phyloP scores from a whole-genome alignment of 2,329 filamentous ascomycete genomes.

The Verruconis gallopava region DNA sequence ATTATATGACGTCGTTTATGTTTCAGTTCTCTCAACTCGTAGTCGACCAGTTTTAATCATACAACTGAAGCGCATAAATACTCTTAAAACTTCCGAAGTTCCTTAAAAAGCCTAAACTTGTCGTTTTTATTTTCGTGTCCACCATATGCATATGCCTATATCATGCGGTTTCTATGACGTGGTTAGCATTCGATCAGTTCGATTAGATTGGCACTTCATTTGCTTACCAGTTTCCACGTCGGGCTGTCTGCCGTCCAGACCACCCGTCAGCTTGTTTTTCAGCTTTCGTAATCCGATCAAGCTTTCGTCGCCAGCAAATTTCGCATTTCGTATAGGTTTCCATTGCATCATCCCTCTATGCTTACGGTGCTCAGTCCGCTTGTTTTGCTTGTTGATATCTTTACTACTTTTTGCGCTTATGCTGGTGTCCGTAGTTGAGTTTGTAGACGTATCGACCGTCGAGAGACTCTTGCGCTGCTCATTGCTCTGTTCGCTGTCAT shows the following conservation, averaged over 20 bases:
- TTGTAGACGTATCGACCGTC: slow-evolving; percentile 4
- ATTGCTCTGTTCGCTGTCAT: not conserved
- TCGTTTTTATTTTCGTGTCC: too few species aligned
- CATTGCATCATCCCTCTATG: slow-evolving; percentile 92
- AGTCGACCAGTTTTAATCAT: too few species aligned
- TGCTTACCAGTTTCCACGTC: slow-evolving; percentile 61
- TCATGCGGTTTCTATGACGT: too few species aligned
- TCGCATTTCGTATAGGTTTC: slow-evolving; percentile 73
- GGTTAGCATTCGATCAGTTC: too few species aligned
- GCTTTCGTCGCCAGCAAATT: slow-evolving; percentile 80
- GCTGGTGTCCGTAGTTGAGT: not conserved
- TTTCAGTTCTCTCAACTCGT: too few species aligned
- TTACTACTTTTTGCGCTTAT: slow-evolving; percentile 27
- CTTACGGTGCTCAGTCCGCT: slow-evolving; percentile 63
- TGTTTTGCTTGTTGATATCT: slow-evolving; percentile 53
- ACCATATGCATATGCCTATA: too few species aligned
- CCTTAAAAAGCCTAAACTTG: too few species aligned
- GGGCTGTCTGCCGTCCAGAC: slow-evolving; percentile 67
- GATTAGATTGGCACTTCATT: too few species aligned
- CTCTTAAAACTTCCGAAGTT: too few species aligned
- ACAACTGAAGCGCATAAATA: too few species aligned
- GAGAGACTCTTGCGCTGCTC: slow-evolving; percentile 1
- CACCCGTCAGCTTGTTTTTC: slow-evolving; percentile 58
- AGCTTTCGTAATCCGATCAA: slow-evolving; percentile 65
- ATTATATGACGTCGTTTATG: too few species aligned